phyloP scores from a whole-genome alignment of 495 filamentous ascomycete genomes.

The Aspergillus cristatus region DNA sequence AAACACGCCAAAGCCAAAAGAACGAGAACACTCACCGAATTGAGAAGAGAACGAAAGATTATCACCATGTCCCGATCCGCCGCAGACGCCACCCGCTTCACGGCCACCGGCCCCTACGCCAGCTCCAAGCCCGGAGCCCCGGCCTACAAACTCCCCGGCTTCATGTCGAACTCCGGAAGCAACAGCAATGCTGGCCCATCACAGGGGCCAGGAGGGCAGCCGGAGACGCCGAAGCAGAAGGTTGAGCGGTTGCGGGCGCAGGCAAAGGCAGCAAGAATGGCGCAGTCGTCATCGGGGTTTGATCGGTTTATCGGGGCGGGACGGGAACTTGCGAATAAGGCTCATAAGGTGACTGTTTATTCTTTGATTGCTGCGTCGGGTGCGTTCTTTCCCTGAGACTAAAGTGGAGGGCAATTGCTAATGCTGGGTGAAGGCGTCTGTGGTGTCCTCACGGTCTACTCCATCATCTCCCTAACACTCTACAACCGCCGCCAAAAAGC shows the following conservation, averaged over 20 bases:
- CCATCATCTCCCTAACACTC: conserved; percentile 74
- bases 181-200: conserved; percentile 1
- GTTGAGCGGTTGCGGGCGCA: conserved; percentile 78
- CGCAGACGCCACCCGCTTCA: conserved; percentile 92
- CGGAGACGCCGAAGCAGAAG: conserved; percentile 83
- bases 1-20: too few species aligned
- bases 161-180: conserved; percentile 13
- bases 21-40: too few species aligned
- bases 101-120: conserved; percentile 82
- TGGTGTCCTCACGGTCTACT: conserved; percentile 66
- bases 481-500: conserved; percentile 68
- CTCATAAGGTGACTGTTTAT: conserved; percentile 68
- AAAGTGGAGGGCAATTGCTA: too few species aligned
- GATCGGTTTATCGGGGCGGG: conserved; percentile 62
- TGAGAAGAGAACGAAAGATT: too few species aligned
- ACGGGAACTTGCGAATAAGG: conserved; percentile 68
- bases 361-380: conserved; percentile 71
- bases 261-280: conserved; percentile 58
- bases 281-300: conserved; percentile 50
- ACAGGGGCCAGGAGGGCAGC: conserved; percentile 23
- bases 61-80: conserved; percentile 69
- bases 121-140: conserved; percentile 50
- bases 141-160: conserved; percentile 30
- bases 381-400: conserved; percentile 33
- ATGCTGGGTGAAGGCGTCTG: too few species aligned